Evolutionary conservation across 2,329 filamentous ascomycete genomes (phyloP), one percentile per base, ranked within the genome.

Genomic region (Ustulina deusta): DNA sequence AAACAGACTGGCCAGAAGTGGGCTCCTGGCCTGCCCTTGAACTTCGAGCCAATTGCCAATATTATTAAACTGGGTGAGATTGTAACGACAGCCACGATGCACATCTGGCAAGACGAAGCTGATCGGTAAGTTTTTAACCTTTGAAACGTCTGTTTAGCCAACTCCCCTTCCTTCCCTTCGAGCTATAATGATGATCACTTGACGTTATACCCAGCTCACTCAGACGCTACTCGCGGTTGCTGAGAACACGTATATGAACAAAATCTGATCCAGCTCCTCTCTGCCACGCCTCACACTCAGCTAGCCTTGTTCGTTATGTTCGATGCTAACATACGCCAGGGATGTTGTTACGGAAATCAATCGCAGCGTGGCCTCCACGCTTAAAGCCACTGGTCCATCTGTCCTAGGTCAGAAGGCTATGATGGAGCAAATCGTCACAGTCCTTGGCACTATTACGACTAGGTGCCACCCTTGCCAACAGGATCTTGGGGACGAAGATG

Each of bases 191-290:
- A 97, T 97, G 94, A 97, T 83, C 85, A 88, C 85, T 82, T 84
- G 89, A 90, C 93, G 93, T 94, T 94, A 95, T 88, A 95, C 95
- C 94, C 94, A 97, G 94, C 94, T 97, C 95, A 97, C 94, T 97
- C 93, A 93, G 92, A 98, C 91, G 90, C 93, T 83, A 87, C 84
- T 83, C 89, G 92, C 89, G 89, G 83, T 90, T 97, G 93, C 92
- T 93, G 93, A 90, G 90, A 96, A 97, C 83, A 85, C 93, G 91
- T 88, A 83, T n/a, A 61, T 85, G 38, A 84, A 84, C 81, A 81
- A 79, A 77, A 82, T 81, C 82, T 85, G 81, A 83, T 65, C 62
- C 66, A 60, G 68, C 60, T 58, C 15, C 62, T 29, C 22, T 49
- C 27, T 36, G 6, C 38, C 13, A 7, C 49, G 59, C 55, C 38